Percentiles rank a stretch among this genome's conserved stretches.
These are phyloP conservation scores for Salix exigua DNA, from an alignment of 345 rosid genomes.

Conservation along the genomic window DNA sequence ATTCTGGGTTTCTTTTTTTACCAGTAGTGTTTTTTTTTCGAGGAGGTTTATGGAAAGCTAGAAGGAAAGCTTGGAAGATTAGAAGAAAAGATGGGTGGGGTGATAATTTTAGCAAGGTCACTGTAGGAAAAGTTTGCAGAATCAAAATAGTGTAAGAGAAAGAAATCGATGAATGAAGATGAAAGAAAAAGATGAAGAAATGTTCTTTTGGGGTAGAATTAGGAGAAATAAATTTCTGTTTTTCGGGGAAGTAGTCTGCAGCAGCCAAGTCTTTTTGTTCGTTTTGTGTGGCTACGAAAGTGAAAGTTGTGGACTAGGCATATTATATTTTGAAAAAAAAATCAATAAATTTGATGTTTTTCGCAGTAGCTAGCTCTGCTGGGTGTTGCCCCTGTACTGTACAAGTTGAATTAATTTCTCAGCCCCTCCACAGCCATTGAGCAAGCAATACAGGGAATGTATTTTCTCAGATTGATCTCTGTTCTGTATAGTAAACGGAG, in stretches of 20 bases:
- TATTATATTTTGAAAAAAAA: background rate
- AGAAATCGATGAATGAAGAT: background rate
- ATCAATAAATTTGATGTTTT: background rate
- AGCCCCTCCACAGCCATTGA: background rate
- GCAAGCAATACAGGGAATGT: background rate
- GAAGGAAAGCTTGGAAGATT: background rate
- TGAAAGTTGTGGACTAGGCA: constrained; percentile 3
- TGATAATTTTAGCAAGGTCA: background rate
- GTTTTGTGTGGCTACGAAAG: constrained; percentile 23
- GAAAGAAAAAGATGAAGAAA: background rate
- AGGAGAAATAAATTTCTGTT: constrained; percentile 12
- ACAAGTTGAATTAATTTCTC: background rate
- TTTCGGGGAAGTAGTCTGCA: background rate
- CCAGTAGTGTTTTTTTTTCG: background rate
- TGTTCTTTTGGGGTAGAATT: background rate
- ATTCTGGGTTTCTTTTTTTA: background rate
- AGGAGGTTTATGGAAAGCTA: background rate
- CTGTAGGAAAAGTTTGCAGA: background rate
- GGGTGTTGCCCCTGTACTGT: no score
- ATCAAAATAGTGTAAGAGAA: background rate
- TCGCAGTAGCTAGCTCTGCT: background rate
- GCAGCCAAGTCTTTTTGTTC: constrained; percentile 14
- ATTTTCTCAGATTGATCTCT: background rate
- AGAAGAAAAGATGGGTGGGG: background rate
- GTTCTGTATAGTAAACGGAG: no score